Evolutionary conservation across 768 basidiomycete genomes (phyloP), one percentile per base, ranked within the genome.

Genomic region (Mycena albidolilacea): DNA sequence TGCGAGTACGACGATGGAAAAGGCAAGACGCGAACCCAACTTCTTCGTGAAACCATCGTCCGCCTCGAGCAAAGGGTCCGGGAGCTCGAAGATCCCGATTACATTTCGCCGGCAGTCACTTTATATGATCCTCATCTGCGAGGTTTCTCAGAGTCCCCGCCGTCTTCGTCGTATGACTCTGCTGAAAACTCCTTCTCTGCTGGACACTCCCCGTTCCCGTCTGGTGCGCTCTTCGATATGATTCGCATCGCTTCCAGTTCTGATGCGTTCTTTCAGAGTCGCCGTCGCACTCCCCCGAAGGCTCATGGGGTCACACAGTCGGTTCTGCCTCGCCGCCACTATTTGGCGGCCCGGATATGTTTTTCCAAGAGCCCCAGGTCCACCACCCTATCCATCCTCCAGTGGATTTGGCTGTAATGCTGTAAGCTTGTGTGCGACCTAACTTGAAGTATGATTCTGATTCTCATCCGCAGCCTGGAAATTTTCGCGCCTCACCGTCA

Each of bases 1-100:
- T 95, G 94, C 81, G 92, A 93, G 77, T 95, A 95, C 79, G 94
- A 95, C 76, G 94, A 95, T 81, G 94, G 94, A 35, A 93, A 92
- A 84, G 92, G 92, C 61, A 95, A 94, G 84, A 94, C 93, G 57
- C 87, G 93, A 72, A 95, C 94, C 0, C 93, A 95, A 77, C 80
- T 94, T 62, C 87, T 95, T 69, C 90, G 93, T 69, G 94, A 95
- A 79, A 92, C 91, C 78, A 93, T 95, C 74, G 85, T 86, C 55
- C 90, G 90, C 48, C 90, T 95, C 68, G 93, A 95, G 80, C 85
- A 90, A 57, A 85, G 93, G 69, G 88, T 95, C 73, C 86, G 88
- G 62, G 92, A 95, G 76, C 90, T 95, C 72, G 93, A 94, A 80
- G 91, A 90, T 83, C 90, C 93, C 0, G 92, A 93, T 71, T 90